Base-by-base conservation (phyloP, 140 eudicot species). In the Oenanthe javanica region DNA sequence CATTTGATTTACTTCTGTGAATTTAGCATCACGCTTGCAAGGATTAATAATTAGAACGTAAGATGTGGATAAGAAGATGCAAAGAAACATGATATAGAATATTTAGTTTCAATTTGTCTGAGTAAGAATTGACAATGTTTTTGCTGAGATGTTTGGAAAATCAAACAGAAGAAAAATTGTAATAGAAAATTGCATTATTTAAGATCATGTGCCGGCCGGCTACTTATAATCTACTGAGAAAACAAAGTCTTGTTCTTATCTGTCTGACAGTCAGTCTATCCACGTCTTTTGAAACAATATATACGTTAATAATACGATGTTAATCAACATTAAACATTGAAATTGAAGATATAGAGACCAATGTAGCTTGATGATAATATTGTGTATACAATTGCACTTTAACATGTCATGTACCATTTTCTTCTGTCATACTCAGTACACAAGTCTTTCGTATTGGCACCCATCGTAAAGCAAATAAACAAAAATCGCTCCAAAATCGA, bases 201-300 rank as follows among this genome's bases (percentile, higher is more conserved):
- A 69, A 69, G 75, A 69, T 46, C 51, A 21, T n/a, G 57, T 12
- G 77, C 36, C 36, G 36, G 36, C 36, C 55, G 31, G 59, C 43
- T 47, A 75, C 78, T 75, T 47, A 48, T 75, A 59, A 47, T 10
- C 78, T 75, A n/a, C 54, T 23, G 59, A 4, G 48, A 75, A 48
- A 75, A 75, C 59, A 15, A 48, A 75, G 54, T 14, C 18, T 51
- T 47, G 78, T 57, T 47, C 78, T 48, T 46, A 75, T 75, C 23
- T 73, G 77, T 13, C 38, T 40, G 71, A 23, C 36, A 31, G 36
- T 31, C 71, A 61, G 36, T 63, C 40, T 63, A 25, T 63, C 71
- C 71, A 23, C 36, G 9, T 63, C 71, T 9, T 23, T 25, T 51
- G 57, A 51, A 51, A 8, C 15, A 51, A 2, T 12, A 51, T 51